A percentile compares a stretch with the other conserved stretches of the same genome.
Conservation (phyloP, 345 rosid species). For the Toxicodendron radicans region DNA sequence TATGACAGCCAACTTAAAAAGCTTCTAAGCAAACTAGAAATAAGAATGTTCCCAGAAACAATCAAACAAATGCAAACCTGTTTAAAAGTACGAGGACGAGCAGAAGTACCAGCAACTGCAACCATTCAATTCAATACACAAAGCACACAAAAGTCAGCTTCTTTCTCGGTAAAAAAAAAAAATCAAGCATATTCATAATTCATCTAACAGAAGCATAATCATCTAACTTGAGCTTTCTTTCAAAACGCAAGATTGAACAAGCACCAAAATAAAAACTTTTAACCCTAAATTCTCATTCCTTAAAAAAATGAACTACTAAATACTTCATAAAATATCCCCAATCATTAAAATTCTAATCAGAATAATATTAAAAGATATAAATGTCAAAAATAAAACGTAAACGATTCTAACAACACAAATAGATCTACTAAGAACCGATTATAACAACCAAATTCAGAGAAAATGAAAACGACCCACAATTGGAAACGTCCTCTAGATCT, state of each 20-base stretch:
- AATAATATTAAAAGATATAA: no score
- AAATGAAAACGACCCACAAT: conserved; percentile 2
- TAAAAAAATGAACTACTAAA: not conserved
- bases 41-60: not conserved
- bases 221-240: not conserved
- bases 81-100: conserved; percentile 82
- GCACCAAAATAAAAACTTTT: not conserved
- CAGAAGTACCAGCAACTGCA: conserved; percentile 87
- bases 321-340: no score
- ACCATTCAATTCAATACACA: conserved; percentile 13
- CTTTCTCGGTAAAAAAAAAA: not conserved
- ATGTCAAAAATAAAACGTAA: no score
- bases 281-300: not conserved
- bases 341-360: no score
- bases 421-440: not conserved
- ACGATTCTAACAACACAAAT: no score
- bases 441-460: not conserved
- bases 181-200: not conserved
- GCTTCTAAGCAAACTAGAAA: not conserved
- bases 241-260: not conserved
- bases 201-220: no score
- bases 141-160: not conserved
- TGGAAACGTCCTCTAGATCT: conserved; percentile 1
- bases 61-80: conserved; percentile 36
- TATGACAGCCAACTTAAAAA: not conserved